These are phyloP conservation scores for Penicillium bovifimosum DNA, from an alignment of 495 filamentous ascomycete genomes.

Conservation along the genomic window DNA sequence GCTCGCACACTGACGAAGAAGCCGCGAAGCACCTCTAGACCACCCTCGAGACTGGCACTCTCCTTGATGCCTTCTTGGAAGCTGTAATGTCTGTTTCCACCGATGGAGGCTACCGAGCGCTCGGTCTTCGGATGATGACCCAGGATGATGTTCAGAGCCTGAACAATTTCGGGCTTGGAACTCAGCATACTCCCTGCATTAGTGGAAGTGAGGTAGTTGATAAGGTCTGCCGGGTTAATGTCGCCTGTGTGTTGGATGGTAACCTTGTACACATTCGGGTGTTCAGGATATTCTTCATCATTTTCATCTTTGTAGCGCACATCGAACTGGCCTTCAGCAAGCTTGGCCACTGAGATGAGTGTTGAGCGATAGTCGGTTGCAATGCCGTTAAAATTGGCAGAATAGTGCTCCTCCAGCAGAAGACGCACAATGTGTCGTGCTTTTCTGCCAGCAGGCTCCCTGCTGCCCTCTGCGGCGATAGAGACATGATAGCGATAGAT, in stretches of 20 bases:
- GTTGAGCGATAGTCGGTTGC: conserved; percentile 57
- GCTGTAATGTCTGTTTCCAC: conserved; percentile 39
- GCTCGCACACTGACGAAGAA: conserved; percentile 64
- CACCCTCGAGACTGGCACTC: conserved; percentile 28
- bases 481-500: conserved; percentile 37
- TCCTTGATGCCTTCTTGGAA: conserved; percentile 23
- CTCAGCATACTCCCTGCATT: conserved; percentile 34
- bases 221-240: conserved; percentile 44
- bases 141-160: conserved; percentile 52
- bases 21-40: conserved; percentile 52
- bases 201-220: conserved; percentile 50
- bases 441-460: conserved; percentile 45
- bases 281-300: conserved; percentile 34
- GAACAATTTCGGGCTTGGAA: conserved; percentile 36
- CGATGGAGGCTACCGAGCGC: conserved; percentile 26
- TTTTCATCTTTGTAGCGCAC: conserved; percentile 40
- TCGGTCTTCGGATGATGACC: conserved; percentile 36
- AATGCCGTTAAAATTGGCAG: conserved; percentile 19
- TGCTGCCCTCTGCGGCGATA: conserved; percentile 24
- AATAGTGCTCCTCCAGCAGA: conserved; percentile 41
- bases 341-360: conserved; percentile 36
- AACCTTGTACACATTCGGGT: conserved; percentile 42
- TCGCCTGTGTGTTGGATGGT: conserved; percentile 36
- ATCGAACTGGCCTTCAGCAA: conserved; percentile 27
- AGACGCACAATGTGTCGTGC: conserved; percentile 46